These are phyloP conservation scores for Populus hybrid DNA, from an alignment of 441 rosid species.

Conservation along the genomic window DNA sequence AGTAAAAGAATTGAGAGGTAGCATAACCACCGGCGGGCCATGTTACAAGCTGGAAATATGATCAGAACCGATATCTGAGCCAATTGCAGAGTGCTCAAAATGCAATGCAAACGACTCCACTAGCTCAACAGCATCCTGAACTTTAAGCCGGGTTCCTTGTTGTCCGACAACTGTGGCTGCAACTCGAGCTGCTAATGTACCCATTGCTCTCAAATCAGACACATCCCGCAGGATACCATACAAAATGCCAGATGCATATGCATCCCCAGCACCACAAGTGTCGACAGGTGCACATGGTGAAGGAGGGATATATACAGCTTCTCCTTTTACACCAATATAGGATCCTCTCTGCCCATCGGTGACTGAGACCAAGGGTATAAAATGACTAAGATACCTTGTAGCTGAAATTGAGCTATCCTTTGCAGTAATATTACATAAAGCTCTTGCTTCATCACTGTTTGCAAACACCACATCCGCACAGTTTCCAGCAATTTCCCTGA, in stretches of 20 bases:
- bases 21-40: slow-evolving; percentile 8
- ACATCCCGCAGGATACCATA: slow-evolving; percentile 72
- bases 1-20: slow-evolving; percentile 13
- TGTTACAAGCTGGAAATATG: slow-evolving; percentile 57
- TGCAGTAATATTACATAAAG: slow-evolving; percentile 67
- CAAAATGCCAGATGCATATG: slow-evolving; percentile 87
- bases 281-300: slow-evolving; percentile 77
- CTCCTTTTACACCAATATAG: slow-evolving; percentile 90
- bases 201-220: slow-evolving; percentile 77
- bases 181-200: slow-evolving; percentile 77
- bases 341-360: slow-evolving; percentile 93
- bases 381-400: slow-evolving; percentile 90
- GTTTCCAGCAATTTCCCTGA: slow-evolving; percentile 89
- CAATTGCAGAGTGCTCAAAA: slow-evolving; percentile 35
- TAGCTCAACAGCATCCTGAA: slow-evolving; percentile 62
- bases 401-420: slow-evolving; percentile 74
- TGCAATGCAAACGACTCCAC: slow-evolving; percentile 60
- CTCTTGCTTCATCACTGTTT: slow-evolving; percentile 86
- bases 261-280: slow-evolving; percentile 95
- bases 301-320: slow-evolving; percentile 83
- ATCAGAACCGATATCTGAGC: slow-evolving; percentile 37
- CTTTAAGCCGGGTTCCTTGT: slow-evolving; percentile 89
- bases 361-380: slow-evolving; percentile 82
- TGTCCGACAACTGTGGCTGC: slow-evolving; percentile 90
- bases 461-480: slow-evolving; percentile 81